These are phyloP conservation scores for Galerina marginata DNA, from an alignment of 768 basidiomycete species.

Conservation along the genomic window DNA sequence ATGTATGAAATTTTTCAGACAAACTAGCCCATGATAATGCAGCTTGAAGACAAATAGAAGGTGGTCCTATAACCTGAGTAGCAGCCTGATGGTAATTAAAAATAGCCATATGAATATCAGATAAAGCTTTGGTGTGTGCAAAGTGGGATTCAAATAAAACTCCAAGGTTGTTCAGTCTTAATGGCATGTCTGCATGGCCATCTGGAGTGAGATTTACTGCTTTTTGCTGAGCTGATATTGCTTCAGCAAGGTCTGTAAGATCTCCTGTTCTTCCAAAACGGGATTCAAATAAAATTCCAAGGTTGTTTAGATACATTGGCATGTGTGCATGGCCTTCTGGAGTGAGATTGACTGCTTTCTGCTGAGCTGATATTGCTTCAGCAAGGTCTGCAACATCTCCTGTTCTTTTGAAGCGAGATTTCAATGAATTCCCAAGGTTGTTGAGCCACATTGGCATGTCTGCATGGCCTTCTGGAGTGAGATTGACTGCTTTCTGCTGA, in stretches of 20 bases:
- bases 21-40: constrained; percentile 11
- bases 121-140: background rate
- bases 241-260: constrained; percentile 18
- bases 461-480: too few species aligned
- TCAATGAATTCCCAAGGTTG: too few species aligned
- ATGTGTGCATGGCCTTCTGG: background rate
- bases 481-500: too few species aligned
- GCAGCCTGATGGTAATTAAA: background rate
- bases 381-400: too few species aligned
- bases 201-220: constrained; percentile 4
- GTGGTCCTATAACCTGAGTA: background rate
- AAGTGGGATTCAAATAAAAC: constrained; percentile 8
- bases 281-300: background rate
- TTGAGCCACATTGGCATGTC: too few species aligned
- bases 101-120: constrained; percentile 2
- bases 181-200: constrained; percentile 8
- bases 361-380: background rate
- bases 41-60: background rate
- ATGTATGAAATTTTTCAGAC: background rate
- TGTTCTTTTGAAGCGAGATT: too few species aligned
- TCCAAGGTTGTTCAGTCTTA: too few species aligned
- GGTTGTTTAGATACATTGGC: constrained; percentile 10
- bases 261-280: constrained; percentile 19
- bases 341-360: constrained; percentile 8
- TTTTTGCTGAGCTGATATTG: constrained; percentile 15